A percentile compares a stretch with the other conserved stretches of the same genome.
phyloP scores from a whole-genome alignment of 768 basidiomycete genomes.

The Pleurotus cornucopiae region DNA sequence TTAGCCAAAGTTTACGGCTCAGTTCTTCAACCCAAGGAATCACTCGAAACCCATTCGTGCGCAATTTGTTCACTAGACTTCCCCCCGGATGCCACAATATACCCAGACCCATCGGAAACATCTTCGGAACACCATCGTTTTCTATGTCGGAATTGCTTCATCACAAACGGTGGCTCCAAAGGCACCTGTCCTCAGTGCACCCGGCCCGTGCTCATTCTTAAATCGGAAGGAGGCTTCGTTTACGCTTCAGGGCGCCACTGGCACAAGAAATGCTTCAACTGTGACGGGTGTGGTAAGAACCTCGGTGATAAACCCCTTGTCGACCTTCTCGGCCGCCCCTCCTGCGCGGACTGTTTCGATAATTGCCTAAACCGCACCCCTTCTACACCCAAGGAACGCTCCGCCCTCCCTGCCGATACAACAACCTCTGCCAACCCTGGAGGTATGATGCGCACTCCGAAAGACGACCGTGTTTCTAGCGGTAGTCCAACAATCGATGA shows the following conservation, averaged over 20 bases:
- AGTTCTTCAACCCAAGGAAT: constrained; percentile 73
- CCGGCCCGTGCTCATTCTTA: constrained; percentile 69
- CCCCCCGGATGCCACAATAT: constrained; percentile 81
- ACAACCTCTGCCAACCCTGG: constrained; percentile 33
- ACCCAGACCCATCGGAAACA: constrained; percentile 58
- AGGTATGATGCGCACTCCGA: constrained; percentile 35
- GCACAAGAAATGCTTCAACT: constrained; percentile 82
- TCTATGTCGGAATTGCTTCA: constrained; percentile 73
- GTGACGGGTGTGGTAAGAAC: constrained; percentile 66
- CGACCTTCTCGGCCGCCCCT: constrained; percentile 77
- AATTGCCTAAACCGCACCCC: constrained; percentile 58
- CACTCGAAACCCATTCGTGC: constrained; percentile 67
- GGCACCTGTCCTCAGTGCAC: constrained; percentile 67
- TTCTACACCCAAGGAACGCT: constrained; percentile 37
- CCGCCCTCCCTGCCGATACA: background rate
- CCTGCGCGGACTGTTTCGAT: constrained; percentile 79
- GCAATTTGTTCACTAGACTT: constrained; percentile 60
- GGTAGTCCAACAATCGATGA: constrained; percentile 62
- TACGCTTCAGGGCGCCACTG: constrained; percentile 68
- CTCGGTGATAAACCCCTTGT: constrained; percentile 77
- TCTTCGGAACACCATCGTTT: constrained; percentile 44
- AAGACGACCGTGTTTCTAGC: constrained; percentile 37
- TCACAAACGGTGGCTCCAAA: constrained; percentile 68
- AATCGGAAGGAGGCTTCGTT: constrained; percentile 74
- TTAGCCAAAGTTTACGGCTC: constrained; percentile 85